phyloP scores from a whole-genome alignment of 345 rosid genomes.

The Syzygium grande region DNA sequence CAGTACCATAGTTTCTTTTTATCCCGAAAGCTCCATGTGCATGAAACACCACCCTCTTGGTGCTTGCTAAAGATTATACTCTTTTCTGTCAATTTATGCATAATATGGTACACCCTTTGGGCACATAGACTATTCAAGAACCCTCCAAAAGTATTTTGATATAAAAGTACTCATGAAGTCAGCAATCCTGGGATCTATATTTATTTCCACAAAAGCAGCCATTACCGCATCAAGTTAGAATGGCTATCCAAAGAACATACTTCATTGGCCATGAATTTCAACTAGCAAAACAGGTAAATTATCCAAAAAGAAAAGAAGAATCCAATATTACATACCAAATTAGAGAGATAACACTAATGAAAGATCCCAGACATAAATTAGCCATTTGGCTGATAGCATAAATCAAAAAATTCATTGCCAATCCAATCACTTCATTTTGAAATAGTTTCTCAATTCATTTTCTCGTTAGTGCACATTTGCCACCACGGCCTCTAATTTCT shows the following conservation, averaged over 20 bases:
- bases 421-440: neutral
- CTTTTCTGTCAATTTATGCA: neutral
- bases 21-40: neutral
- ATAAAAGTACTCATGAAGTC: neutral
- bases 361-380: neutral
- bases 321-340: neutral
- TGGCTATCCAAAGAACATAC: neutral
- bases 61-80: neutral
- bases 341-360: neutral
- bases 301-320: neutral
- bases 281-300: neutral
- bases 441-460: neutral
- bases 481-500: neutral
- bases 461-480: neutral
- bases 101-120: neutral
- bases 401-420: neutral
- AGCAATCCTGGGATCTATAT: neutral
- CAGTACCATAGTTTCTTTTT: no score
- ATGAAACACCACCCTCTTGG: neutral
- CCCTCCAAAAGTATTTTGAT: neutral
- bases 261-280: neutral
- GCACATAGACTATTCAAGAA: neutral
- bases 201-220: neutral
- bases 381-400: neutral
- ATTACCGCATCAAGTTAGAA: neutral